Conservation (phyloP, 768 basidiomycete species). For the Boletus sensibilis region DNA sequence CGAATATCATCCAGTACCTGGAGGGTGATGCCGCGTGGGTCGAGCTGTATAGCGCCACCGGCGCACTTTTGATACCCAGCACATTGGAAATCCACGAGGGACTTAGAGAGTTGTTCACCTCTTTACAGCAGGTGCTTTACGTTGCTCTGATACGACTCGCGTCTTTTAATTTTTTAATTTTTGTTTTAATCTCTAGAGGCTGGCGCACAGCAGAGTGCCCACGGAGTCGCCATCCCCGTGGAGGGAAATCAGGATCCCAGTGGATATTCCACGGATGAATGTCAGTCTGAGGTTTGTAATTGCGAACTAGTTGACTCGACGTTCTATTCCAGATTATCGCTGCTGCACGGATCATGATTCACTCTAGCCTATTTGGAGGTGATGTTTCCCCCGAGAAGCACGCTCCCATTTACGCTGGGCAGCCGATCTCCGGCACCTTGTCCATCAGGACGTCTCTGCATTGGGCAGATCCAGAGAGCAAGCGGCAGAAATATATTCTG, state of each 20-base stretch:
- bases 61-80: conserved; percentile 60
- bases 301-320: conserved; percentile 2
- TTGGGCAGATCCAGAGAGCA: conserved; percentile 58
- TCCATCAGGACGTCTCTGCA: conserved; percentile 71
- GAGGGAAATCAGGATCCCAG: conserved; percentile 78
- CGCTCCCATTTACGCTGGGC: conserved; percentile 74
- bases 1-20: conserved; percentile 54
- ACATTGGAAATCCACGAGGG: conserved; percentile 32
- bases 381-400: conserved; percentile 27
- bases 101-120: conserved; percentile 23
- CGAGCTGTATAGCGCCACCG: conserved; percentile 65
- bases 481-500: conserved; percentile 50
- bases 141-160: conserved; percentile 20
- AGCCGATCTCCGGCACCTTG: conserved; percentile 72
- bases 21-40: conserved; percentile 68
- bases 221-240: conserved; percentile 44
- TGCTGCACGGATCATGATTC: conserved; percentile 50
- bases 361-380: conserved; percentile 44
- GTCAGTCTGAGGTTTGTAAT: conserved; percentile 42
- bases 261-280: conserved; percentile 81
- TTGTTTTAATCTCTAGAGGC: conserved; percentile 22
- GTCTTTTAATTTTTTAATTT: conserved; percentile 30
- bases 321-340: conserved; percentile 57
- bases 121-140: conserved; percentile 35
- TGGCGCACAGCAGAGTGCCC: conserved; percentile 43